Base-by-base conservation (phyloP, 345 rosid genomes). In the Orychophragmus violaceus region DNA sequence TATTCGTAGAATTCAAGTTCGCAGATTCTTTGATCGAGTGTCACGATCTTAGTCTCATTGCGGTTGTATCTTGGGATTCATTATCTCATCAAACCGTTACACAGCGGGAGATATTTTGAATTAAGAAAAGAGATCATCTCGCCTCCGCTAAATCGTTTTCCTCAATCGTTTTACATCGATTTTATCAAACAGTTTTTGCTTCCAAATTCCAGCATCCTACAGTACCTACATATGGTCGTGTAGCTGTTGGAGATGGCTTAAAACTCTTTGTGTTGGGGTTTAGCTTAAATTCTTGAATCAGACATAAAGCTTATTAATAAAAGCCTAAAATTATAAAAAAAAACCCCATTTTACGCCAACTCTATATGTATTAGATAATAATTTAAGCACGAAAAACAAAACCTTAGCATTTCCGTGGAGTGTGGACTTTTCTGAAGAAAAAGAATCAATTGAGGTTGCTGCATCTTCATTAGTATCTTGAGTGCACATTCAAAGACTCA, bases 211-310 rank as follows among this genome's bases (percentile, higher is more conserved):
- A n/a, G n/a, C n/a, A n/a, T n/a, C n/a, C n/a, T n/a, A n/a, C n/a
- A n/a, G n/a, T n/a, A n/a, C n/a, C n/a, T n/a, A n/a, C n/a, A n/a
- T n/a, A n/a, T n/a, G 91, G 97, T 76, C 88, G 74, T 53, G 80
- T 77, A 58, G 85, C 86, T 60, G 89, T 74, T 53, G 97, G 96
- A 32, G 74, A 82, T 22, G 99, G 99, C 28, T 67, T 76, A 70
- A 90, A 94, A 70, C 96, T 90, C 86, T 89, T 90, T 32, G 99
- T 97, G 69, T 94, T 88, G n/a, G 97, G 97, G 80, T 94, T 94
- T 42, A 87, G 85, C 69, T 81, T 94, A 72, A 90, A 94, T 82
- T 94, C 99, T 97, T 94, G 85, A 53, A 22, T 28, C 46, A 42
- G 16, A 66, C 35, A 22, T 8, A 28, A 63, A 45, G 22, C 33